Percentiles rank a stretch among this genome's conserved stretches.
phyloP scores from a whole-genome alignment of 495 filamentous ascomycete species.

The Beverwykella pulmonaria region DNA sequence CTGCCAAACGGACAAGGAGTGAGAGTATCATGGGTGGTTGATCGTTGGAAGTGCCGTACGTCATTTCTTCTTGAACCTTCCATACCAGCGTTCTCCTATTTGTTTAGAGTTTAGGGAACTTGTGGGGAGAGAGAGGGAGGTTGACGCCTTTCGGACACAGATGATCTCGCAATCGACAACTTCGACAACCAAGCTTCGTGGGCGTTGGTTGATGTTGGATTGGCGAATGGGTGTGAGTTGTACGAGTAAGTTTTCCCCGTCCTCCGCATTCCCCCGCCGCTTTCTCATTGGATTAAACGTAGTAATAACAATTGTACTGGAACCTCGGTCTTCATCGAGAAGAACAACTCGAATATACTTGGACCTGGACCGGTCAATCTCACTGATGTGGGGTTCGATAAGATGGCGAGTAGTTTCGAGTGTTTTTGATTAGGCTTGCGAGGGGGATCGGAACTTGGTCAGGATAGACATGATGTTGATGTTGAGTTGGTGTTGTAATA shows the following conservation, averaged over 20 bases:
- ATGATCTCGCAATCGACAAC: not conserved
- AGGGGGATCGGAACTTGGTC: too few relatives aligned
- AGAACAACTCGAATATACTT: not conserved
- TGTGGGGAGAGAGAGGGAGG: too few relatives aligned
- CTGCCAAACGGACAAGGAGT: not conserved
- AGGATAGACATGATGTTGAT: too few relatives aligned
- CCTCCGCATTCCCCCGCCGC: not conserved
- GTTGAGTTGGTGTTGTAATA: too few relatives aligned
- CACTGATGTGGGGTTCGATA: not conserved
- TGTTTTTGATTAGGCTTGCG: not conserved
- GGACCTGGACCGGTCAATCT: not conserved
- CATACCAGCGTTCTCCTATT: not conserved
- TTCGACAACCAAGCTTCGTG: conserved; percentile 1
- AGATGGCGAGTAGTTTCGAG: not conserved
- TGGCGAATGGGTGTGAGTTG: not conserved
- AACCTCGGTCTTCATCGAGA: not conserved
- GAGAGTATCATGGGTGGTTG: not conserved
- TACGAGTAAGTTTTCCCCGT: not conserved
- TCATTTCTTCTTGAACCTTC: not conserved
- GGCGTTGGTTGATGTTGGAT: not conserved
- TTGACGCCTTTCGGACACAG: not conserved
- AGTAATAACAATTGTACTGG: not conserved
- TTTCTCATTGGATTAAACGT: not conserved
- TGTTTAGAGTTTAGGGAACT: too few relatives aligned
- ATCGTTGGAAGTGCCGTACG: conserved; percentile 3